Percentiles rank a stretch among this genome's conserved stretches.
Evolutionary conservation across 129 eudicot genomes (phyloP).

Genomic region (Centaurea solstitialis): DNA sequence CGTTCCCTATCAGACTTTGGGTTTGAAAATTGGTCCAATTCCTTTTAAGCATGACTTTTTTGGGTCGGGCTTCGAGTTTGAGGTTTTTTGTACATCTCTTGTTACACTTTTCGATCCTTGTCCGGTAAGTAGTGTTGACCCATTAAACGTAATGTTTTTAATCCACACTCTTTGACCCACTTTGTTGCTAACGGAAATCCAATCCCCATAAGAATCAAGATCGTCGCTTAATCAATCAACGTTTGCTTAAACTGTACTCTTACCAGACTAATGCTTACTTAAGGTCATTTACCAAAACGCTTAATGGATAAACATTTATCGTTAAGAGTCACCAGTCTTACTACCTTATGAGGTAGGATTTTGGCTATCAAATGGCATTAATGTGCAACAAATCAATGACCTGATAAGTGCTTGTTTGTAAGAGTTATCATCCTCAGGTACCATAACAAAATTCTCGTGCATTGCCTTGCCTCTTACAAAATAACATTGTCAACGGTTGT

Average conservation of each 20-base stretch:
- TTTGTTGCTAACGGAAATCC: not conserved
- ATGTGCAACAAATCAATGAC: no score
- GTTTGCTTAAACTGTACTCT: not conserved
- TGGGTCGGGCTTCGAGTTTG: no score
- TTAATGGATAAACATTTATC: not conserved
- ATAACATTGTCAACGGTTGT: not conserved
- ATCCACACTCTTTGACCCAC: not conserved
- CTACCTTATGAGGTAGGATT: no score
- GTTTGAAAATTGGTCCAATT: no score
- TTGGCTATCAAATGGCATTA: no score
- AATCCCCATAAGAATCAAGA: not conserved
- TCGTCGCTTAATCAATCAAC: not conserved
- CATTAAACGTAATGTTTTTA: not conserved
- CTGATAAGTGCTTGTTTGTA: not conserved
- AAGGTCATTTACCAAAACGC: not conserved
- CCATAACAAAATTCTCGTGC: not conserved
- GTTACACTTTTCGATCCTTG: not conserved
- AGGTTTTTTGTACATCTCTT: not conserved
- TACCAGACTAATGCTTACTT: not conserved
- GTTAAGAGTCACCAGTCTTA: no score
- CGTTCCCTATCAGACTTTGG: no score
- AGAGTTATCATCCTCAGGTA: no score
- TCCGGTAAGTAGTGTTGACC: not conserved
- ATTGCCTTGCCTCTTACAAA: not conserved
- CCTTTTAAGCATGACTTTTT: no score